These are phyloP conservation scores for Antrodiella citrinella DNA, from an alignment of 768 basidiomycete genomes.

Conservation along the genomic window DNA sequence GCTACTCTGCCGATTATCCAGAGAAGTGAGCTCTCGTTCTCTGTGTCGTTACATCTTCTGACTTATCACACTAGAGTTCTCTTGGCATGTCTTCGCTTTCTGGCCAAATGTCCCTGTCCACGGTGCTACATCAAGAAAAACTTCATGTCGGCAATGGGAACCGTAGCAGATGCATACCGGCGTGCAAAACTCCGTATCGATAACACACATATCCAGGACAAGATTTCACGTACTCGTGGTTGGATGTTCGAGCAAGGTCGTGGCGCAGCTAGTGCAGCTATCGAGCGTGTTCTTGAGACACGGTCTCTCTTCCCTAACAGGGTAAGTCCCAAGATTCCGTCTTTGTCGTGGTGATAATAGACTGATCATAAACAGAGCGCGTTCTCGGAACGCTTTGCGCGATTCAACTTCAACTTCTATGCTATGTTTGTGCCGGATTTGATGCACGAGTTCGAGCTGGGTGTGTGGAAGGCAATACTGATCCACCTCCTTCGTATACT, in stretches of 20 bases:
- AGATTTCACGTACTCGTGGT: background rate
- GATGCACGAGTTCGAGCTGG: conserved; percentile 32
- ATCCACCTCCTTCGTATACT: conserved; percentile 21
- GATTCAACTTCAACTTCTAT: conserved; percentile 20
- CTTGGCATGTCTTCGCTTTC: conserved; percentile 20
- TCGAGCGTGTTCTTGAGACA: conserved; percentile 9
- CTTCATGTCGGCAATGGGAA: conserved; percentile 12
- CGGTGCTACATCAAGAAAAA: conserved; percentile 16
- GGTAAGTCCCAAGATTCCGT: too few relatives aligned
- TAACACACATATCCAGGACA: background rate
- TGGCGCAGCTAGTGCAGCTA: conserved; percentile 3
- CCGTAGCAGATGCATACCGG: conserved; percentile 4
- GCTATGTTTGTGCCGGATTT: conserved; percentile 23
- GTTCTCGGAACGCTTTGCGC: conserved; percentile 18
- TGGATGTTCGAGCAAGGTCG: conserved; percentile 6
- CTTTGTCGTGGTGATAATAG: too few relatives aligned
- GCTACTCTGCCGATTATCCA: conserved; percentile 25
- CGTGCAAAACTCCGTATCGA: background rate
- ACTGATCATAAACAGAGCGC: too few relatives aligned
- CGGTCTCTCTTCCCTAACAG: conserved; percentile 12
- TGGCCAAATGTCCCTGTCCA: conserved; percentile 25
- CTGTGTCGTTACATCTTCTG: background rate
- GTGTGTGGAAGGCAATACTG: conserved; percentile 25
- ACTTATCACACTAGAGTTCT: conserved; percentile 15
- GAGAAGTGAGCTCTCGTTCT: conserved; percentile 21